Evolutionary conservation across 805 yeast genomes (phyloP), one percentile per base, ranked within the genome.

Genomic region (Yamadazyma phyllophila): DNA sequence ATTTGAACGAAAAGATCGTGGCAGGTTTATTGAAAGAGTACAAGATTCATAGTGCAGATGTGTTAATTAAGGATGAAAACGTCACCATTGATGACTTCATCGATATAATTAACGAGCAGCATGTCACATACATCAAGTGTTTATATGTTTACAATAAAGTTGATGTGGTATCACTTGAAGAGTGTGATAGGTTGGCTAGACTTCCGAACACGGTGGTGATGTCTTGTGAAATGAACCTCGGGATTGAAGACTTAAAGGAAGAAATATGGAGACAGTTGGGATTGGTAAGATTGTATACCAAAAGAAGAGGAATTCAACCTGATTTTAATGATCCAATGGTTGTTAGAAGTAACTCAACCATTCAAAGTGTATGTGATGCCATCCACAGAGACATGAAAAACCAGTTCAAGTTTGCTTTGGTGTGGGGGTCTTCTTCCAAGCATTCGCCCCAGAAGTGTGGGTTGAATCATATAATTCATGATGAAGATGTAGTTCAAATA

Each of bases 401-500:
- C 52, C 88, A 86, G 58, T 92, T 94, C 74, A 88, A 90, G 63
- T 90, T 91, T 62, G 98, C 98, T 0, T 67, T 90, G 58, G 97
- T 92, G 5, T 92, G 98, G 97, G 99, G 99, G 0, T 82, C 91
- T 1, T 84, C 95, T 39, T 86, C 97, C 6, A 94, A 94, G 63
- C 96, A 89, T 61, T 88, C 92, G 30, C 98, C 98, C 3, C 99
- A 92, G 61, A 92, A 92, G 61, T 92, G 98, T 73, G 98, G 99
- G 0, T 71, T 92, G 46, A 78, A 62, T 51, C 99, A 92, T 62
- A 71, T 72, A 31, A 84, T 94, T 11, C 81, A 87, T 55, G 98
- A 92, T 61, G 97, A 91, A 61, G 99, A 92, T 62, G 99, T 92
- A 13, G 92, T 94, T 16, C 84, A 94, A 41, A 81, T 92, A 46